Evolutionary conservation across 495 filamentous ascomycete species (phyloP).

Genomic region (Parathielavia appendiculata): DNA sequence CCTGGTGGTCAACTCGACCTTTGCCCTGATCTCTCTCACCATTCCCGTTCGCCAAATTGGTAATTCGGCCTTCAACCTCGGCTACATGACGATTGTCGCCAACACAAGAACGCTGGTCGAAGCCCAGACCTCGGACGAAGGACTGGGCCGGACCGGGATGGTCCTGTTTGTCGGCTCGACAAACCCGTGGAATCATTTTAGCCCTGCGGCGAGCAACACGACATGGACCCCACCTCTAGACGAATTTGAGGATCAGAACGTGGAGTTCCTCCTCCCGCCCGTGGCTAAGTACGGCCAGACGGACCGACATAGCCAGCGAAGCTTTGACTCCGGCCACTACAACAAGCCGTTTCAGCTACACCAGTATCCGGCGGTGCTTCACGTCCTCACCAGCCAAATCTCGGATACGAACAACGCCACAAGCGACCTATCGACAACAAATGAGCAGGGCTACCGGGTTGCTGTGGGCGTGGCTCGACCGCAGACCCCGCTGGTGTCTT

Average conservation of each 20-base stretch:
- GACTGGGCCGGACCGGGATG: constrained; percentile 60
- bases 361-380: constrained; percentile 52
- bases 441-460: constrained; percentile 60
- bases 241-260: constrained; percentile 36
- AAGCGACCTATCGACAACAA: constrained; percentile 58
- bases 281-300: constrained; percentile 28
- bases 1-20: constrained; percentile 58
- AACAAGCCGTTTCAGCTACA: constrained; percentile 52
- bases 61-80: constrained; percentile 55
- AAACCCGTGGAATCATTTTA: constrained; percentile 60
- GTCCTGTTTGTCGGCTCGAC: constrained; percentile 63
- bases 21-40: constrained; percentile 75
- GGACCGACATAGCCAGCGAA: constrained; percentile 46
- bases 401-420: constrained; percentile 53
- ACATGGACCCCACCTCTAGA: constrained; percentile 29
- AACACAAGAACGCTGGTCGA: constrained; percentile 54
- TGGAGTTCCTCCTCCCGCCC: constrained; percentile 47
- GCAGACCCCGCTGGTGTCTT: constrained; percentile 60
- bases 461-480: constrained; percentile 69
- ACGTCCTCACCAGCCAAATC: constrained; percentile 47
- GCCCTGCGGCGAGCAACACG: constrained; percentile 34
- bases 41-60: constrained; percentile 64
- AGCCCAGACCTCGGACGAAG: constrained; percentile 57
- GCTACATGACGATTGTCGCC: constrained; percentile 70
- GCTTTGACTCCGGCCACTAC: constrained; percentile 36